Base-by-base conservation (phyloP, 257 asterid species). In the Solanum ossicruentum region DNA sequence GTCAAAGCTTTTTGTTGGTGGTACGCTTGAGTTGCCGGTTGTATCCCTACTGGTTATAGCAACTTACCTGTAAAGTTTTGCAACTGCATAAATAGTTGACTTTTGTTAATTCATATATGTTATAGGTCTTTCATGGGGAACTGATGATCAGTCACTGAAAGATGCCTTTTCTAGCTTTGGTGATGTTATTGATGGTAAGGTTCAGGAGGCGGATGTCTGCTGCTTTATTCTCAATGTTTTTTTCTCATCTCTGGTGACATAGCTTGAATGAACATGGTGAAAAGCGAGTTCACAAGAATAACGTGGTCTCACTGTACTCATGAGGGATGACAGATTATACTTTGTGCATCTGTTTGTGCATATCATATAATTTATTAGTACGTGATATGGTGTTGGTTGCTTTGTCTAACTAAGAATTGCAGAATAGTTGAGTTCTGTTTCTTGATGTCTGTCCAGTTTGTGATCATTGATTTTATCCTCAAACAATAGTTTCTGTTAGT, bases 91-190 rank as follows among this genome's bases (percentile, higher is more conserved):
- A 20, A 20, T 52, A 51, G 36, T 10, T 32, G 83, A 51, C 47
- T 39, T 18, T 8, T 32, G 41, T 77, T 66, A 2, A 2, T 61
- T 67, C 41, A 8, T 87, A 12, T 47, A 10, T 32, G 18, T 69
- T 21, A 51, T 45, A 96, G 99, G 99, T 69, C 98, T 96, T 45
- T 92, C 98, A 8, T 93, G 86, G 78, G 92, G 90, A 83, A 92
- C 97, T 73, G 93, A 93, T 81, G 97, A 93, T 45, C 83, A 81
- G 55, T 83, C 90, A 8, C 88, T 94, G 78, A 93, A 56, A 86
- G 95, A 93, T 4, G 99, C 99, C 61, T 96, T 96, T 85, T 12
- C 93, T 57, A 84, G 85, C 91, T 96, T 89, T 84, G 99, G 98
- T n/a, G 95, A 94, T 20, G 90, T 90, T 52, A 78, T 77, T 36